Percentiles rank a stretch among this genome's conserved stretches.
phyloP scores from a whole-genome alignment of 2,329 filamentous ascomycete species.

The Pseudogymnoascus sp. region DNA sequence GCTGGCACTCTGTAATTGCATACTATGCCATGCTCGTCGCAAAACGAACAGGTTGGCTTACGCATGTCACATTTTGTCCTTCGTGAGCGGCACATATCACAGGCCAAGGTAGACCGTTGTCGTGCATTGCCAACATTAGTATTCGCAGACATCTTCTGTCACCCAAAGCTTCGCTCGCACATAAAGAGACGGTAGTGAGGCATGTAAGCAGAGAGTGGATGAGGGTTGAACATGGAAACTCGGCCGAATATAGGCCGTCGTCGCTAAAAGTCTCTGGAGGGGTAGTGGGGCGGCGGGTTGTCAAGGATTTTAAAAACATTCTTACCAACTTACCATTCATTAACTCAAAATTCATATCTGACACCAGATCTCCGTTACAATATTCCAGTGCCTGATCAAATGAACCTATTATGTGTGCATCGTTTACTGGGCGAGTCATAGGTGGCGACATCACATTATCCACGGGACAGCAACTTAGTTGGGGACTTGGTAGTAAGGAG shows the following conservation, averaged over 20 bases:
- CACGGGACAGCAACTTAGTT: background rate
- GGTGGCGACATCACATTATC: background rate
- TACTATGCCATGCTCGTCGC: constrained; percentile 18
- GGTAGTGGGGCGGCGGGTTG: background rate
- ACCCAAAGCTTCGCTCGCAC: background rate
- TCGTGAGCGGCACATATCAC: constrained; percentile 23
- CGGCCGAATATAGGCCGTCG: background rate
- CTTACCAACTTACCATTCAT: background rate
- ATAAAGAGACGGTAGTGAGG: background rate
- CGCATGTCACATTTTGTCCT: constrained; percentile 26
- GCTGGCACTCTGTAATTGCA: constrained; percentile 15
- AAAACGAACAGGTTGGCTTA: constrained; percentile 22
- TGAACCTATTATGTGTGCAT: background rate
- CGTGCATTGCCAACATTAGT: background rate
- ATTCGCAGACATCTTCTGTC: background rate
- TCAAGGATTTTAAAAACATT: background rate
- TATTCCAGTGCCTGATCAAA: background rate
- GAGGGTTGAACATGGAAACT: background rate
- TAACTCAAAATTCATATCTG: background rate
- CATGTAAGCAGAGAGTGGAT: background rate
- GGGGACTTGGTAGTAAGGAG: background rate
- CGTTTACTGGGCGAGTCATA: background rate
- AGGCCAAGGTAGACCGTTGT: constrained; percentile 20
- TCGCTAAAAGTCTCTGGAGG: background rate
- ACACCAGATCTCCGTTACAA: background rate